Percentiles rank a stretch among this genome's conserved stretches.
Evolutionary conservation across 495 filamentous ascomycete species (phyloP).

Genomic region (Xanthoparmelia taractica): DNA sequence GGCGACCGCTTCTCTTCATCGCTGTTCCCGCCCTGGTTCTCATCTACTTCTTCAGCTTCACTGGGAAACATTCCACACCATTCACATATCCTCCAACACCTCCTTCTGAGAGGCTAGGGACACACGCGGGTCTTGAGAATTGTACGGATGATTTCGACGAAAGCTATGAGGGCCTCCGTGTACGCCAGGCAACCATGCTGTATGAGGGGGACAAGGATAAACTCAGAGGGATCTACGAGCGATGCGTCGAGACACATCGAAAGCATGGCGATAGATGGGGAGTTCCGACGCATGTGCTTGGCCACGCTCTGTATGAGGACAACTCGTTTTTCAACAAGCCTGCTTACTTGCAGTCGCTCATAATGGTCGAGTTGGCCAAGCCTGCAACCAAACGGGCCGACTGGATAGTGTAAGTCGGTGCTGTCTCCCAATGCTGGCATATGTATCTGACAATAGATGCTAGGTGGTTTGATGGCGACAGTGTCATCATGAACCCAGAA

Average conservation of each 20-base stretch:
- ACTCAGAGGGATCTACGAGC: constrained; percentile 30
- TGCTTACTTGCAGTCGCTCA: constrained; percentile 34
- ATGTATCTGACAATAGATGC: not conserved
- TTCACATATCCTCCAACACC: constrained; percentile 1
- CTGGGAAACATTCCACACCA: not conserved
- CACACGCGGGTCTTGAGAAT: not conserved
- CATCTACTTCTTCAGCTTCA: constrained; percentile 9
- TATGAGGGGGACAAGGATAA: constrained; percentile 15
- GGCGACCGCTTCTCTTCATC: not conserved
- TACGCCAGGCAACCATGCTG: constrained; percentile 16
- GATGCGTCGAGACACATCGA: constrained; percentile 35
- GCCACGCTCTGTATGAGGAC: constrained; percentile 22
- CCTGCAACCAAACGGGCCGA: constrained; percentile 31
- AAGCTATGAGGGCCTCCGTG: not conserved
- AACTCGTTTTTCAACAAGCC: constrained; percentile 39
- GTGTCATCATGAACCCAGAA: constrained; percentile 35
- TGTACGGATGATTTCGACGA: constrained; percentile 5
- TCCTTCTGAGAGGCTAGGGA: not conserved
- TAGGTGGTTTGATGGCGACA: constrained; percentile 44
- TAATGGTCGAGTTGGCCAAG: constrained; percentile 37
- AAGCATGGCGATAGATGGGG: constrained; percentile 34
- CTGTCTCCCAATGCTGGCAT: not conserved
- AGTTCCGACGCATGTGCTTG: constrained; percentile 36
- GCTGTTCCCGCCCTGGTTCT: constrained; percentile 1
- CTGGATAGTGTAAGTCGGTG: constrained; percentile 37